phyloP scores from a whole-genome alignment of 352 stramenopile species.

The Phytophthora fragariae region DNA sequence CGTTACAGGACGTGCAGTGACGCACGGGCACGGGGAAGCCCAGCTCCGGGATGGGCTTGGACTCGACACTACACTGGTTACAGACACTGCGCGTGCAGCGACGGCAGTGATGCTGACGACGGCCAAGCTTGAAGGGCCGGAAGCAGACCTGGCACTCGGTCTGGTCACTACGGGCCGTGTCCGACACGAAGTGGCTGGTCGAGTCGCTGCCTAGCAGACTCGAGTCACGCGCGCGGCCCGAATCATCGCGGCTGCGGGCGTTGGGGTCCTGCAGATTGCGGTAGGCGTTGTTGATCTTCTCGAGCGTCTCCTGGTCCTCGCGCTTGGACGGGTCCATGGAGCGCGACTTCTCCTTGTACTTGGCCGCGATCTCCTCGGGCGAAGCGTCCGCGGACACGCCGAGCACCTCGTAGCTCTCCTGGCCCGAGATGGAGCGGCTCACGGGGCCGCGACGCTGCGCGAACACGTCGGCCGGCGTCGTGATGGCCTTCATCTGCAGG shows the following conservation, averaged over 20 bases:
- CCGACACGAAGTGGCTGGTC: constrained; percentile 61
- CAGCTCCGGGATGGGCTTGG: constrained; percentile 85
- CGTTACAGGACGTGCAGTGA: constrained; percentile 85
- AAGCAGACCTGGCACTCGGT: constrained; percentile 92
- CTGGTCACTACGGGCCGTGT: constrained; percentile 84
- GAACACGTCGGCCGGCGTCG: constrained; percentile 86
- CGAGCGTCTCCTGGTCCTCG: constrained; percentile 72
- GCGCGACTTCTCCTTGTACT: constrained; percentile 79
- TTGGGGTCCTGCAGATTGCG: constrained; percentile 74
- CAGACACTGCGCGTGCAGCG: constrained; percentile 87
- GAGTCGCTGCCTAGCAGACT: constrained; percentile 43
- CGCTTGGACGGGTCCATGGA: constrained; percentile 69
- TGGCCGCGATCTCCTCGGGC: constrained; percentile 75
- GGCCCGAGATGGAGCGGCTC: constrained; percentile 50
- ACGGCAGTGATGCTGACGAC: constrained; percentile 85
- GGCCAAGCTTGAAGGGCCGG: constrained; percentile 85
- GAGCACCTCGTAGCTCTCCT: constrained; percentile 72
- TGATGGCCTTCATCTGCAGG: constrained; percentile 89
- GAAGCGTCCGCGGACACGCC: constrained; percentile 72
- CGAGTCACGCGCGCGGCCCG: constrained; percentile 66
- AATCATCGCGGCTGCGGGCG: constrained; percentile 64
- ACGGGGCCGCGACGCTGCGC: constrained; percentile 73
- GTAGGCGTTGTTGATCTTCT: constrained; percentile 85
- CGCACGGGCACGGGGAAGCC: constrained; percentile 80
- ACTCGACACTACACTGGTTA: constrained; percentile 85